phyloP scores from a whole-genome alignment of 768 basidiomycete genomes.

The Hygrophorus pudorinus region DNA sequence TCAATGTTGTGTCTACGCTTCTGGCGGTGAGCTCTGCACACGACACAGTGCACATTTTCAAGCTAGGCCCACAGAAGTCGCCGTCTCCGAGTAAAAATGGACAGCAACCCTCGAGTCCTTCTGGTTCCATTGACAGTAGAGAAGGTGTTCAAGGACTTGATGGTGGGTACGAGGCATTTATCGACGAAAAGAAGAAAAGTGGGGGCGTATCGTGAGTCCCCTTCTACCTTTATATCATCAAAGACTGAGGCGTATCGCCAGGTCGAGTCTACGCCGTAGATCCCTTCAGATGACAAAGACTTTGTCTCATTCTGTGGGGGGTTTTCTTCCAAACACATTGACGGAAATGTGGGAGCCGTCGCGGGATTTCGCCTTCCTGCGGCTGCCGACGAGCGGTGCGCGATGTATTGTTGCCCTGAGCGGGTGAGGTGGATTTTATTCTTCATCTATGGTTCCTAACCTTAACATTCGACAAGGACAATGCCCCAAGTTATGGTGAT shows the following conservation, averaged over 20 bases:
- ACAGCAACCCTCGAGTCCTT: conserved; percentile 41
- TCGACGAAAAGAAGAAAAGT: conserved; percentile 63
- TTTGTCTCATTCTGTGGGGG: conserved; percentile 70
- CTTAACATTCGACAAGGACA: conserved; percentile 37
- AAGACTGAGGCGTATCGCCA: conserved; percentile 8
- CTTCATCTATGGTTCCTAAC: not conserved
- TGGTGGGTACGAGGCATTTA: conserved; percentile 79
- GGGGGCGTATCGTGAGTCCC: conserved; percentile 42
- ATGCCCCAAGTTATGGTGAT: conserved; percentile 97
- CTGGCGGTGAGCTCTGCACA: conserved; percentile 86
- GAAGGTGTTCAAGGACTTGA: conserved; percentile 53
- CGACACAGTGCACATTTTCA: conserved; percentile 96
- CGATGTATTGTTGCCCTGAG: conserved; percentile 85
- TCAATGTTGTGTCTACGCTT: conserved; percentile 77
- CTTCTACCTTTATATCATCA: conserved; percentile 5
- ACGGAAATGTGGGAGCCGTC: conserved; percentile 97
- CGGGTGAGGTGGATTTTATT: conserved; percentile 44
- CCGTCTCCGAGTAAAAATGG: conserved; percentile 10
- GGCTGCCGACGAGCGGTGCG: conserved; percentile 68
- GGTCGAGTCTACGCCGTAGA: conserved; percentile 50
- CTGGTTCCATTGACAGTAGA: conserved; percentile 54
- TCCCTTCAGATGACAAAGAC: conserved; percentile 70
- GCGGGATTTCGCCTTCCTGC: conserved; percentile 86
- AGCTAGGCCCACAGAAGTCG: conserved; percentile 38
- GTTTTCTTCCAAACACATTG: conserved; percentile 78